Conservation (phyloP, 108 stramenopile genomes). For the Nitzschia sp. region DNA sequence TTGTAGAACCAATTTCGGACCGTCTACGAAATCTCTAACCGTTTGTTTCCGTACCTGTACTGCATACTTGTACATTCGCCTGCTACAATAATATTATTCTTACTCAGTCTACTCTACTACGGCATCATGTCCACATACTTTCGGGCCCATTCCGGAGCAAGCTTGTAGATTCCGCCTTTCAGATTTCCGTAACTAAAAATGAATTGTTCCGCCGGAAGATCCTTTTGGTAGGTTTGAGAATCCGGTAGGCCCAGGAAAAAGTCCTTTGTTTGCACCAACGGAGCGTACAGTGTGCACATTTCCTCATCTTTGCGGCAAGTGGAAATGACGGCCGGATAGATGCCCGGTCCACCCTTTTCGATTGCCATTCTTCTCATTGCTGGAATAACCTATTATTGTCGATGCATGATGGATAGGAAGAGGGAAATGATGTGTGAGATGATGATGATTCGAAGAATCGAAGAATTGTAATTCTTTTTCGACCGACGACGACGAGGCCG, state of each 20-base stretch:
- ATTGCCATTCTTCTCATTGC: conserved; percentile 57
- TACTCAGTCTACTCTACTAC: too few species aligned
- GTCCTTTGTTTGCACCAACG: conserved; percentile 44
- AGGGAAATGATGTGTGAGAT: not conserved
- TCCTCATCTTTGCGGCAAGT: conserved; percentile 62
- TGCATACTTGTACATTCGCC: too few species aligned
- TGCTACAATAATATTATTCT: too few species aligned
- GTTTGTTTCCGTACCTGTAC: too few species aligned
- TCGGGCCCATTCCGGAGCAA: not conserved
- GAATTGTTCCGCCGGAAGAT: conserved; percentile 3
- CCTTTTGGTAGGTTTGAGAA: conserved; percentile 21
- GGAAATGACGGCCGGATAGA: conserved; percentile 48
- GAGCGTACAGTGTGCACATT: conserved; percentile 82
- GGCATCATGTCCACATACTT: conserved; percentile 17
- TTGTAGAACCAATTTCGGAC: too few species aligned
- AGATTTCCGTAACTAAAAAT: conserved; percentile 9
- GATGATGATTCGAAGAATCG: not conserved
- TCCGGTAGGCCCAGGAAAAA: conserved; percentile 58
- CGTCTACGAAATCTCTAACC: too few species aligned
- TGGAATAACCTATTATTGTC: conserved; percentile 56
- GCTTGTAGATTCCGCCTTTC: conserved; percentile 13
- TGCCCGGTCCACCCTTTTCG: conserved; percentile 34
- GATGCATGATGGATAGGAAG: too few species aligned
- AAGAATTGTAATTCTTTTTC: not conserved
- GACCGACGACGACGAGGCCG: not conserved